phyloP scores from a whole-genome alignment of 352 stramenopile species.

The Albugo candida region DNA sequence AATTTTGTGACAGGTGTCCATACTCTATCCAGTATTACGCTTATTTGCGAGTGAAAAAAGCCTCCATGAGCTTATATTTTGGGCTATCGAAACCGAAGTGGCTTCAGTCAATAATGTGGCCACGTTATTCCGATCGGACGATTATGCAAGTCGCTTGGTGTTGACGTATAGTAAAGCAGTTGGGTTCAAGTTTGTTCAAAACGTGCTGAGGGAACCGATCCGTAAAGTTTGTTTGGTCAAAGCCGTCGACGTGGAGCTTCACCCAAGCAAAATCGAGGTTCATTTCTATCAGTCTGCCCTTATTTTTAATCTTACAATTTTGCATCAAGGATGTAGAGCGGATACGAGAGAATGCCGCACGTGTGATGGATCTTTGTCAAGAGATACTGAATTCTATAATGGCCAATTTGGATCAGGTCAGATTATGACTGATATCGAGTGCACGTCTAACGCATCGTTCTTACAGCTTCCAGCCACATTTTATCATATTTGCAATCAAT shows the following conservation, averaged over 20 bases:
- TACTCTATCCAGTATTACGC: conserved; percentile 38
- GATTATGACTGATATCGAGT: not conserved
- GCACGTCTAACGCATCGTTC: not conserved
- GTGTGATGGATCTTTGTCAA: conserved; percentile 71
- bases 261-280: conserved; percentile 33
- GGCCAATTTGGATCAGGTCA: conserved; percentile 27
- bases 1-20: conserved; percentile 18
- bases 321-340: not conserved
- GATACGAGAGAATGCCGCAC: conserved; percentile 26
- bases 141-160: conserved; percentile 46
- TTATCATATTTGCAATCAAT: conserved; percentile 55
- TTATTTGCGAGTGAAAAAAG: conserved; percentile 38
- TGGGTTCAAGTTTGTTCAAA: conserved; percentile 43
- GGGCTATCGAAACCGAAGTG: conserved; percentile 61
- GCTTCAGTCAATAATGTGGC: conserved; percentile 50
- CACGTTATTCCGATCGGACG: conserved; percentile 58
- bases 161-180: conserved; percentile 63
- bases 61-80: conserved; percentile 38
- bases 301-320: not conserved
- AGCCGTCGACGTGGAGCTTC: conserved; percentile 58
- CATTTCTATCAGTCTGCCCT: not conserved
- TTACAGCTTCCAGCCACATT: conserved; percentile 47
- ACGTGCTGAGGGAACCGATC: conserved; percentile 37
- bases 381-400: conserved; percentile 67
- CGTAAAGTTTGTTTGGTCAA: conserved; percentile 36